Percentiles rank a stretch among this genome's conserved stretches.
phyloP scores from a whole-genome alignment of 1,284 basidiomycete genomes.

The Agroathelia rolfsii region DNA sequence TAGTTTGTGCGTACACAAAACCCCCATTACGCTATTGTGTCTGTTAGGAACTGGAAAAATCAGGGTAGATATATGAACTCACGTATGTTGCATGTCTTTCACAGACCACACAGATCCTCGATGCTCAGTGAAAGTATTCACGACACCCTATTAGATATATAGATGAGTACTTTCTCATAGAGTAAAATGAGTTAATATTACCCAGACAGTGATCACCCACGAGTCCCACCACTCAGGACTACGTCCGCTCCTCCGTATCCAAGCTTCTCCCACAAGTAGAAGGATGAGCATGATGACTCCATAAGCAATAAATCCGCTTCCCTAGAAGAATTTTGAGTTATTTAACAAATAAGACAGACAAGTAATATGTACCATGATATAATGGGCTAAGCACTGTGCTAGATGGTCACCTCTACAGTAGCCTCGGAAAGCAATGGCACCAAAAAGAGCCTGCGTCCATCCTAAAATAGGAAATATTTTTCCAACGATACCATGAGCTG shows the following conservation, averaged over 20 bases:
- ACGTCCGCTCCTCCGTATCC: slow-evolving; percentile 62
- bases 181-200: too few relatives aligned
- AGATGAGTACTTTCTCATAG: too few relatives aligned
- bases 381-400: slow-evolving; percentile 82
- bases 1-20: slow-evolving; percentile 38
- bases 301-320: slow-evolving; percentile 83
- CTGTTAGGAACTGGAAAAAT: slow-evolving; percentile 8
- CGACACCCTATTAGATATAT: too few relatives aligned
- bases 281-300: slow-evolving; percentile 78
- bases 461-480: slow-evolving; percentile 82
- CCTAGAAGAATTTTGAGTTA: slow-evolving; percentile 23
- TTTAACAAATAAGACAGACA: background rate
- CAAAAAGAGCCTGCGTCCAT: slow-evolving; percentile 81
- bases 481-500: slow-evolving; percentile 73
- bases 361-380: slow-evolving; percentile 61
- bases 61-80: too few relatives aligned
- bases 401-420: slow-evolving; percentile 67
- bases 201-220: slow-evolving; percentile 85
- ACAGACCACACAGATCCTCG: slow-evolving; percentile 75
- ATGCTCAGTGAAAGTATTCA: slow-evolving; percentile 94
- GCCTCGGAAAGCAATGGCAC: slow-evolving; percentile 51
- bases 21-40: slow-evolving; percentile 37
- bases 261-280: slow-evolving; percentile 73
- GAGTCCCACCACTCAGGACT: slow-evolving; percentile 91
- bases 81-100: slow-evolving; percentile 94